Conservation (phyloP, 2,329 filamentous ascomycete genomes). For the Chaetomium sp. region DNA sequence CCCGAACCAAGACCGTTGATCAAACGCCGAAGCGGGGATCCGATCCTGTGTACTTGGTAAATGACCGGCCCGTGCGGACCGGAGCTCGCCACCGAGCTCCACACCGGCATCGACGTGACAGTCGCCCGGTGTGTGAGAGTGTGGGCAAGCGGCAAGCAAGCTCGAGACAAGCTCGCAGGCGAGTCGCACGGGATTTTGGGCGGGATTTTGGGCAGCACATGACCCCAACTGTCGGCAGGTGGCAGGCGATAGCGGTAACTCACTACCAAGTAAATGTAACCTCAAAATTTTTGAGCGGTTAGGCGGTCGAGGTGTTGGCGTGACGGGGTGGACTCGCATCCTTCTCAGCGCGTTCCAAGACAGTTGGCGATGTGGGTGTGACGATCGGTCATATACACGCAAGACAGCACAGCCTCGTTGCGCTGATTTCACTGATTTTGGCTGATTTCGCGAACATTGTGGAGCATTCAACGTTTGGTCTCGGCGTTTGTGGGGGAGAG, state of each 20-base stretch:
- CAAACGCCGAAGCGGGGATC: constrained; percentile 4
- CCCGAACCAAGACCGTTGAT: background rate
- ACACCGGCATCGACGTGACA: background rate
- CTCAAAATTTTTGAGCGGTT: background rate
- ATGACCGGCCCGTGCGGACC: background rate
- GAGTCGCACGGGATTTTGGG: background rate
- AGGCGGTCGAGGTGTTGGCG: background rate
- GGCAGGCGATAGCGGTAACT: background rate
- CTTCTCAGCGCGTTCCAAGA: background rate
- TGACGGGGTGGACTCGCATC: background rate
- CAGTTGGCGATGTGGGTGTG: constrained; percentile 11
- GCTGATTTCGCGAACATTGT: constrained; percentile 1
- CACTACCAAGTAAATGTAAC: too few species aligned
- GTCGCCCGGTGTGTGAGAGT: background rate
- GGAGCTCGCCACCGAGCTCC: background rate
- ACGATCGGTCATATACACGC: constrained; percentile 21
- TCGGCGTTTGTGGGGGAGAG: constrained; percentile 14
- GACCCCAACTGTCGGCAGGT: background rate
- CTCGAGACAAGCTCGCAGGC: background rate
- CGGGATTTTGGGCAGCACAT: background rate
- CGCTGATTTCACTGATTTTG: background rate
- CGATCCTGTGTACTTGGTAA: too few species aligned
- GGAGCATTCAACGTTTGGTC: constrained; percentile 3
- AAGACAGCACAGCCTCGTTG: background rate
- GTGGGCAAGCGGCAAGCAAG: background rate